phyloP scores from a whole-genome alignment of 2,329 filamentous ascomycete species.

The Neocatenulostroma microsporum region DNA sequence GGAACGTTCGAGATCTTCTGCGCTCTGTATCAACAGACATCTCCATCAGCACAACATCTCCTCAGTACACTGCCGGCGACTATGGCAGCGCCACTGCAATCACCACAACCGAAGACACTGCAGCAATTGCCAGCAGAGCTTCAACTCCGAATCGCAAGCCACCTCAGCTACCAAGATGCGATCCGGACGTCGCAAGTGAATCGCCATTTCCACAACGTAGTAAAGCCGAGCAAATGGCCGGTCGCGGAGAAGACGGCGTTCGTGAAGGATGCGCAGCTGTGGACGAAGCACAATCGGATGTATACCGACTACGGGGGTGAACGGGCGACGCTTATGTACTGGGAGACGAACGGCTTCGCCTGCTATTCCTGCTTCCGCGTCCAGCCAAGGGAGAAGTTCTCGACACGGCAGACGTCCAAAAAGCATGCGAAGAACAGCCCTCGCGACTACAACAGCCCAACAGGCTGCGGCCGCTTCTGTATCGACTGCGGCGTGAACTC shows the following conservation, averaged over 20 bases:
- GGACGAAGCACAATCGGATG: background rate
- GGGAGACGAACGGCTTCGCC: background rate
- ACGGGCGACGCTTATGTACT: too few relatives aligned
- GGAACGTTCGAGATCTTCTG: too few relatives aligned
- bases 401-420: background rate
- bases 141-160: background rate
- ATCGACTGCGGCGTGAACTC: background rate
- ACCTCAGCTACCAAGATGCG: background rate
- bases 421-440: constrained; percentile 1
- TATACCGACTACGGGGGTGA: too few relatives aligned
- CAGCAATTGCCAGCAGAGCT: background rate
- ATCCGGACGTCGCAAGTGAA: background rate
- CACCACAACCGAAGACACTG: too few relatives aligned
- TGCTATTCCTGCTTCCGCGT: constrained; percentile 1
- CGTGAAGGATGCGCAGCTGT: background rate
- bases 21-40: too few relatives aligned
- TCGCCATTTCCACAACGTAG: background rate
- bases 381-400: background rate
- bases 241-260: background rate
- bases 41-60: too few relatives aligned
- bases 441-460: background rate
- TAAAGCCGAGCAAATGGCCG: background rate
- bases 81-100: constrained; percentile 16
- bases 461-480: background rate
- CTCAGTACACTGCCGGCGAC: constrained; percentile 19